phyloP scores from a whole-genome alignment of 306 rosid genomes.

The Canavalia gladiata region DNA sequence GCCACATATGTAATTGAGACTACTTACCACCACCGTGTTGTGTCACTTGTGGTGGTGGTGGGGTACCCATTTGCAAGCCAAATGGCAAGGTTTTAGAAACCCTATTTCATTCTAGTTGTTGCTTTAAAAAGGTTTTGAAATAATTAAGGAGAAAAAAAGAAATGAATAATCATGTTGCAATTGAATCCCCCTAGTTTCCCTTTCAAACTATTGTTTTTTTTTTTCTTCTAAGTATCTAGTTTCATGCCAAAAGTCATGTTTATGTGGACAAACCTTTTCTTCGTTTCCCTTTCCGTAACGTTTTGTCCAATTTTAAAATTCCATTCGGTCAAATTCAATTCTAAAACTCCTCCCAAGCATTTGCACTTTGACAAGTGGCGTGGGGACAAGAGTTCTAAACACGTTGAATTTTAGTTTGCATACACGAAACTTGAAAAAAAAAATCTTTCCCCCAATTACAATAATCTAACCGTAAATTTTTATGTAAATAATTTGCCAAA shows the following conservation, averaged over 20 bases:
- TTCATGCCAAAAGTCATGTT: slow-evolving; percentile 48
- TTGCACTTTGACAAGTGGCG: slow-evolving; percentile 41
- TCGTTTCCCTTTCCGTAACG: slow-evolving; percentile 56
- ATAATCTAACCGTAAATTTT: background rate
- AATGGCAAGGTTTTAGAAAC: slow-evolving; percentile 35
- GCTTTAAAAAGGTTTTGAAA: slow-evolving; percentile 8
- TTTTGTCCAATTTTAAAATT: slow-evolving; percentile 35
- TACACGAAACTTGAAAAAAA: slow-evolving; percentile 11
- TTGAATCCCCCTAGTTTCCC: slow-evolving; percentile 12
- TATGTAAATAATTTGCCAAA: background rate
- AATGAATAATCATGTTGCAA: slow-evolving; percentile 12
- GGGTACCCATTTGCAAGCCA: slow-evolving; percentile 47
- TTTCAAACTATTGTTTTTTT: slow-evolving; percentile 4
- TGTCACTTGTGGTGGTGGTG: slow-evolving; percentile 12
- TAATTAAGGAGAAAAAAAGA: background rate
- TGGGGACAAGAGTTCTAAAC: background rate
- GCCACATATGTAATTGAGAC: slow-evolving; percentile 21
- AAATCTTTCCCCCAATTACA: background rate
- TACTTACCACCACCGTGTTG: slow-evolving; percentile 41
- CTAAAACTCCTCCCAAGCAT: background rate
- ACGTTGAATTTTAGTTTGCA: slow-evolving; percentile 39
- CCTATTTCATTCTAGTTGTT: slow-evolving; percentile 21
- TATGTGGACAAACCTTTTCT: slow-evolving; percentile 50
- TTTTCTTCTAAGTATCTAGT: slow-evolving; percentile 13
- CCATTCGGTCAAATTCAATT: slow-evolving; percentile 42